These are phyloP conservation scores for Colletotrichum ledebouriae DNA, from an alignment of 2,329 filamentous ascomycete genomes.

Conservation along the genomic window DNA sequence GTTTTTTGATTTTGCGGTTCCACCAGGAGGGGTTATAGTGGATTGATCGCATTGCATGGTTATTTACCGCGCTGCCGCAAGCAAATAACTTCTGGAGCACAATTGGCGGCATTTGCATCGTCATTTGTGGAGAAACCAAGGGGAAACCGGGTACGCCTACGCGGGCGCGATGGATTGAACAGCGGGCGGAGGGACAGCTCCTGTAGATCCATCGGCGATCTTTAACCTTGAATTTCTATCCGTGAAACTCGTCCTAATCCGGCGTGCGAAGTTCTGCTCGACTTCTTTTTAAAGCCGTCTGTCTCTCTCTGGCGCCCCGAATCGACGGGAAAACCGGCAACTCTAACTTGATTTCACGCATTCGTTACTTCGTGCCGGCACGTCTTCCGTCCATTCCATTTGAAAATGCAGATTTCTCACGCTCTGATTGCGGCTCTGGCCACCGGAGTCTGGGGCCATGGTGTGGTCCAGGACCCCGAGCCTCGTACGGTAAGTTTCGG, in stretches of 20 bases:
- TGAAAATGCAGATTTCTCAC: constrained; percentile 27
- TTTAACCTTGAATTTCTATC: constrained; percentile 37
- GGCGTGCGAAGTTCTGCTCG: not conserved
- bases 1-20: constrained; percentile 14
- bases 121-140: constrained; percentile 24
- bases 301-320: not conserved
- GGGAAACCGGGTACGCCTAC: constrained; percentile 6
- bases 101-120: constrained; percentile 14
- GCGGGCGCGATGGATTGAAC: constrained; percentile 26
- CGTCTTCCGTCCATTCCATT: not conserved
- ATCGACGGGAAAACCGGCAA: not conserved
- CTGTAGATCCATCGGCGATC: constrained; percentile 31
- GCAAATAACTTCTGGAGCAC: constrained; percentile 20
- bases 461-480: constrained; percentile 33
- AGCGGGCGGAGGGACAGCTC: constrained; percentile 13
- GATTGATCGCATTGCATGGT: not conserved
- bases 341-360: not conserved
- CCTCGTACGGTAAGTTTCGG: constrained; percentile 28
- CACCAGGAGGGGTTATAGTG: constrained; percentile 13
- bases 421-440: constrained; percentile 27
- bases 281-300: constrained; percentile 9
- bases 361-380: constrained; percentile 2
- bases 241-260: not conserved
- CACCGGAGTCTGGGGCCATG: constrained; percentile 34
- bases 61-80: constrained; percentile 14